These are phyloP conservation scores for Suillus brevipes DNA, from an alignment of 768 basidiomycete species.

Conservation along the genomic window DNA sequence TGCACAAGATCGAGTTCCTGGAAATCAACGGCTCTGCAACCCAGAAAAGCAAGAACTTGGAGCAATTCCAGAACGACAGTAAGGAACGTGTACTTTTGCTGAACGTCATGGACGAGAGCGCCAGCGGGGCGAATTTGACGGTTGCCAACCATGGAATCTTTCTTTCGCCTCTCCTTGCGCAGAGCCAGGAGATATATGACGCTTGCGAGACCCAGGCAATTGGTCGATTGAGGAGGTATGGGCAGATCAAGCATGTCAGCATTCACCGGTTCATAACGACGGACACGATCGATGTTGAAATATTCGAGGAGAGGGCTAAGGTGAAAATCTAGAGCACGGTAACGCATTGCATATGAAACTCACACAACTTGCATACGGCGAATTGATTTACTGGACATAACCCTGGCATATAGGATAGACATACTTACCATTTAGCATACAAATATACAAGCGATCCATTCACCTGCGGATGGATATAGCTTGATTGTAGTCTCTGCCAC, in stretches of 20 bases:
- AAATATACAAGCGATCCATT: neutral
- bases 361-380: neutral
- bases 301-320: conserved; percentile 56
- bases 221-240: conserved; percentile 80
- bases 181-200: conserved; percentile 79
- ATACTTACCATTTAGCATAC: neutral
- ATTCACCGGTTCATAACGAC: conserved; percentile 84
- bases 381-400: neutral
- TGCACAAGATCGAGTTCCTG: conserved; percentile 71
- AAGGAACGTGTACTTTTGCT: conserved; percentile 80
- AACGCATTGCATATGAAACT: neutral
- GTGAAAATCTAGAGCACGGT: conserved; percentile 24
- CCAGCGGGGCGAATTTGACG: conserved; percentile 91
- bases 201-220: conserved; percentile 84
- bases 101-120: conserved; percentile 93
- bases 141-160: conserved; percentile 95
- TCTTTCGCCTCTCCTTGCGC: conserved; percentile 85
- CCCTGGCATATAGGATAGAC: neutral
- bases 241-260: conserved; percentile 76
- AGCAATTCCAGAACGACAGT: conserved; percentile 81
- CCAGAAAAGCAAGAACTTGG: conserved; percentile 77
- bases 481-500: too few species aligned
- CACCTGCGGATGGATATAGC: too few species aligned
- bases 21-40: conserved; percentile 80
- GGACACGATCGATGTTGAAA: conserved; percentile 87